phyloP scores from a whole-genome alignment of 805 yeast genomes.

The Saccharomycopsis synnaedendra region DNA sequence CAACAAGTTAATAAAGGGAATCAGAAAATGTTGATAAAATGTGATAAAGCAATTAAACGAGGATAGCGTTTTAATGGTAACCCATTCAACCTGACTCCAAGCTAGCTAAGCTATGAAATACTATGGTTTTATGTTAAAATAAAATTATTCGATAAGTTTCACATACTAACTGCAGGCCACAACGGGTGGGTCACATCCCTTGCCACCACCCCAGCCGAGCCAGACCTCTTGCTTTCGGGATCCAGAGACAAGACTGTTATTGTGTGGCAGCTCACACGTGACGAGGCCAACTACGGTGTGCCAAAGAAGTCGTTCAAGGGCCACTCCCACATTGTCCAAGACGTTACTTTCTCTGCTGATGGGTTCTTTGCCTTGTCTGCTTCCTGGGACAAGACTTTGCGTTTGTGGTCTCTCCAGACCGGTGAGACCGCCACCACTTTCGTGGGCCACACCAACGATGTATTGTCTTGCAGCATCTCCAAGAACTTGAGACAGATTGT shows the following conservation, averaged over 20 bases:
- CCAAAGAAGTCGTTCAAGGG: constrained; percentile 96
- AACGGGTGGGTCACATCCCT: constrained; percentile 97
- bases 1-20: too few relatives aligned
- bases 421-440: constrained; percentile 93
- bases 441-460: constrained; percentile 97
- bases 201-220: constrained; percentile 96
- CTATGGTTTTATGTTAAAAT: neutral
- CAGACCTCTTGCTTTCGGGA: constrained; percentile 95
- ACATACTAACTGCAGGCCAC: constrained; percentile 36
- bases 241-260: constrained; percentile 98
- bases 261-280: constrained; percentile 96
- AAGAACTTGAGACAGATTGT: constrained; percentile 95
- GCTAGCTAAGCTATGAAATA: neutral
- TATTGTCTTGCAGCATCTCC: constrained; percentile 92
- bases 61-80: too few relatives aligned
- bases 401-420: constrained; percentile 94
- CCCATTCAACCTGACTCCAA: too few relatives aligned
- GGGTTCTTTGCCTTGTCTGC: constrained; percentile 97
- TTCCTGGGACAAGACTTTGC: constrained; percentile 98
- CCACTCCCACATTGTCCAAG: constrained; percentile 98
- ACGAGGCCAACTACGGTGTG: constrained; percentile 95
- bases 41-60: too few relatives aligned
- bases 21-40: too few relatives aligned
- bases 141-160: neutral
- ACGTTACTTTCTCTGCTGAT: constrained; percentile 94